phyloP scores from a whole-genome alignment of 1,284 basidiomycete species.

The Trametes pubescens region DNA sequence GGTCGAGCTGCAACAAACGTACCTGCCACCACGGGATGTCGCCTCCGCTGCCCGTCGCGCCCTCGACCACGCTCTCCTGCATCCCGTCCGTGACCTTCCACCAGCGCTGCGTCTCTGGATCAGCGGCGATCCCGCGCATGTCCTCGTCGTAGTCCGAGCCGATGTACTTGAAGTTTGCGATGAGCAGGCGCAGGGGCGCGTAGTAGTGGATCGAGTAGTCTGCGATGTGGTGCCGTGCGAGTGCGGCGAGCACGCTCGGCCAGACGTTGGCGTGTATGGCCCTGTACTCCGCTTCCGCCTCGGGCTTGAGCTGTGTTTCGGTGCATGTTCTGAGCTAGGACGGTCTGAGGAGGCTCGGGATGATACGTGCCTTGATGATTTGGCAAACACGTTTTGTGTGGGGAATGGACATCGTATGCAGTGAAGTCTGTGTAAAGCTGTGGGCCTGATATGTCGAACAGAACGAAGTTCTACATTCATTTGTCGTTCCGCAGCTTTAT shows the following conservation, averaged over 20 bases:
- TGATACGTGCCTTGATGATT: constrained; percentile 65
- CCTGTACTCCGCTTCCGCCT: constrained; percentile 72
- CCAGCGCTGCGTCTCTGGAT: constrained; percentile 76
- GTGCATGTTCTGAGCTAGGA: constrained; percentile 8
- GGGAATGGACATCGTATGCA: constrained; percentile 42
- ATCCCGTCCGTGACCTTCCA: constrained; percentile 81
- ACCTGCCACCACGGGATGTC: constrained; percentile 78
- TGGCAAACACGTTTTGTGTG: constrained; percentile 74
- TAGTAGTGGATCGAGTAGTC: constrained; percentile 84
- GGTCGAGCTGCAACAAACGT: neutral
- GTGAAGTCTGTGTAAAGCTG: neutral
- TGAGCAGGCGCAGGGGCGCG: constrained; percentile 67
- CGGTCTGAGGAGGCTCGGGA: neutral
- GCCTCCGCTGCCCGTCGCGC: constrained; percentile 71
- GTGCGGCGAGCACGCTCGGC: constrained; percentile 74
- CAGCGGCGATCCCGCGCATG: constrained; percentile 70
- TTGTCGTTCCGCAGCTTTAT: neutral
- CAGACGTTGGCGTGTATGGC: constrained; percentile 72
- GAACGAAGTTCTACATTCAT: neutral
- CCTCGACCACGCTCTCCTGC: constrained; percentile 79
- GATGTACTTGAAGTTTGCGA: constrained; percentile 74
- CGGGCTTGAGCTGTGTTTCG: constrained; percentile 63
- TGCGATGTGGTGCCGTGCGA: constrained; percentile 70
- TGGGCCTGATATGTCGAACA: neutral
- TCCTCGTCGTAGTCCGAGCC: constrained; percentile 70